Conservation (phyloP, 2,329 filamentous ascomycete species). For the Cercospora berteroae region DNA sequence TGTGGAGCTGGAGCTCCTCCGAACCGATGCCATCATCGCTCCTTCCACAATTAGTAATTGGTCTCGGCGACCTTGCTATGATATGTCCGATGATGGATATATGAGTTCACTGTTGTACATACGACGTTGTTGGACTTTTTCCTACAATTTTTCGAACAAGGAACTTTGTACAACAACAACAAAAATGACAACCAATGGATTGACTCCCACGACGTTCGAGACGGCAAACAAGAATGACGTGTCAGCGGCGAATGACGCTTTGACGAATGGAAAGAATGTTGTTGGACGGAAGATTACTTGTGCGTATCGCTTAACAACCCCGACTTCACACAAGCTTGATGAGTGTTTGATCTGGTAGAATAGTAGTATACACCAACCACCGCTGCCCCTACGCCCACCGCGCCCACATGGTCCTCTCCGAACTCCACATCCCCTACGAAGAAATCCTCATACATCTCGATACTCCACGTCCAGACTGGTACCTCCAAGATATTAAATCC, state of each 20-base stretch:
- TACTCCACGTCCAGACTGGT: constrained; percentile 67
- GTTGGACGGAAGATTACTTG: constrained; percentile 26
- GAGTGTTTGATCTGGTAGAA: too few relatives aligned
- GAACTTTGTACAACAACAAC: not conserved
- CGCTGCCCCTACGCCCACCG: constrained; percentile 72
- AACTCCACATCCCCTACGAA: constrained; percentile 36
- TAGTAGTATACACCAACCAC: constrained; percentile 73
- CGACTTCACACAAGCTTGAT: too few relatives aligned
- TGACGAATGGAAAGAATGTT: constrained; percentile 28
- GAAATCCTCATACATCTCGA: constrained; percentile 61
- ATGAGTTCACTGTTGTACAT: not conserved
- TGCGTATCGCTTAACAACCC: too few relatives aligned
- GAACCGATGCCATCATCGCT: not conserved
- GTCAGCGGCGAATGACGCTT: not conserved
- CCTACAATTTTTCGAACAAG: not conserved
- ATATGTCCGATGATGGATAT: not conserved
- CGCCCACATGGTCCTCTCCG: constrained; percentile 45
- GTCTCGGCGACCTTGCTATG: not conserved
- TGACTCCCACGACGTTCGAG: constrained; percentile 11
- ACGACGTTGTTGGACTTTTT: not conserved
- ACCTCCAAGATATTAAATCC: constrained; percentile 69
- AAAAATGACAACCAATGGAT: constrained; percentile 22
- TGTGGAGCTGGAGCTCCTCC: not conserved
- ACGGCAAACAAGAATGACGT: not conserved
- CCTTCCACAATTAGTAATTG: constrained; percentile 5